Conservation (phyloP, 768 basidiomycete species). For the Daedaleopsis sinensis region DNA sequence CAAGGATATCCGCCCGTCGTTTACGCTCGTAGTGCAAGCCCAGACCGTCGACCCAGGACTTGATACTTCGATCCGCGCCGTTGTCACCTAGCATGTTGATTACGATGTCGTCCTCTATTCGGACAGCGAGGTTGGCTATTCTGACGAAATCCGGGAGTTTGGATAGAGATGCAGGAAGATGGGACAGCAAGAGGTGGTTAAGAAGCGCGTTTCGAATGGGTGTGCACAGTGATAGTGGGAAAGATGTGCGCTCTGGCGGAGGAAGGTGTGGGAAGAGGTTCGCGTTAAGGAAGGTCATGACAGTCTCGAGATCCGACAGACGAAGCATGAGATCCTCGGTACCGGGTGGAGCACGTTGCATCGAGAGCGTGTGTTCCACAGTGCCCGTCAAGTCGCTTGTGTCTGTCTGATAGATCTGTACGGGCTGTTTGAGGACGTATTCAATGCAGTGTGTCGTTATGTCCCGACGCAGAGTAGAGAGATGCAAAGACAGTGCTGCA, state of each 20-base stretch:
- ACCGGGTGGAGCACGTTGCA: conserved; percentile 48
- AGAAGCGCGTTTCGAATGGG: conserved; percentile 64
- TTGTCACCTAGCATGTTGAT: conserved; percentile 52
- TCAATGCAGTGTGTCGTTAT: conserved; percentile 62
- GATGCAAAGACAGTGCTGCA: conserved; percentile 53
- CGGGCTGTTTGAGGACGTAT: conserved; percentile 55
- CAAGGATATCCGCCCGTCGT: conserved; percentile 66
- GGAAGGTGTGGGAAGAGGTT: conserved; percentile 64
- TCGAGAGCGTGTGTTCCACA: conserved; percentile 49
- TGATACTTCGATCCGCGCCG: conserved; percentile 53
- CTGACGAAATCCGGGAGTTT: conserved; percentile 64
- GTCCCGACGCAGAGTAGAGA: conserved; percentile 68
- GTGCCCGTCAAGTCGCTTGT: conserved; percentile 36
- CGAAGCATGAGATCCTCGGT: conserved; percentile 40
- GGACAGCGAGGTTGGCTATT: conserved; percentile 57
- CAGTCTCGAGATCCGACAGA: conserved; percentile 55
- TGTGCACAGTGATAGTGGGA: conserved; percentile 62
- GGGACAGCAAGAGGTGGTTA: conserved; percentile 65
- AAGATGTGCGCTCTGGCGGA: conserved; percentile 42
- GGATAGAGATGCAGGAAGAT: conserved; percentile 67
- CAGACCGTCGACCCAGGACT: conserved; percentile 69
- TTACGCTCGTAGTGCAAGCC: conserved; percentile 79
- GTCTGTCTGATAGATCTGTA: conserved; percentile 41
- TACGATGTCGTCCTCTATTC: conserved; percentile 65
- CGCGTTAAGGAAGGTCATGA: conserved; percentile 65